Conservation (phyloP, 331 rosid genomes). For the Malus hybrid region DNA sequence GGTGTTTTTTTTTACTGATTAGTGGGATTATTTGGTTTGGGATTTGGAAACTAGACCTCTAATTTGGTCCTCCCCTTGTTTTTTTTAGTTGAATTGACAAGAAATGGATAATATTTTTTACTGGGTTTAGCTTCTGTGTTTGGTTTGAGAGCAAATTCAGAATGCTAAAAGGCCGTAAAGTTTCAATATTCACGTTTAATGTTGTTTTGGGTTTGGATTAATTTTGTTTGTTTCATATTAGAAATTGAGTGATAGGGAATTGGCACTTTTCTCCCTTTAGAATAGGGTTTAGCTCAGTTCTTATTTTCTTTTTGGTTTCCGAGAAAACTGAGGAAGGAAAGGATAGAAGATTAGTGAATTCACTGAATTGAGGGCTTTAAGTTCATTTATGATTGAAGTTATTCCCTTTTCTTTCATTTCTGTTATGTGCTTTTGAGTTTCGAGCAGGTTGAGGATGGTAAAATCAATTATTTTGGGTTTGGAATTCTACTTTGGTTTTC, state of each 20-base stretch:
- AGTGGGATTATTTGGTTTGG: conserved; percentile 7
- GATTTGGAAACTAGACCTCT: conserved; percentile 4
- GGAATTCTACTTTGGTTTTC: background rate
- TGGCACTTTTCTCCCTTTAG: background rate
- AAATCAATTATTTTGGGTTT: background rate
- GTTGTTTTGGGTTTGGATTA: background rate
- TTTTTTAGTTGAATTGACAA: background rate
- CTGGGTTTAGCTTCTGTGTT: background rate
- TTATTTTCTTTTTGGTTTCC: background rate
- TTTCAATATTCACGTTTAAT: background rate
- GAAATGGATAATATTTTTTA: background rate
- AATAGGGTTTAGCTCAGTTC: background rate
- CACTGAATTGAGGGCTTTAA: background rate
- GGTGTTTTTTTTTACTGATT: background rate
- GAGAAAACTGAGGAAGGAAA: background rate
- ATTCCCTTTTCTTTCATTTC: background rate
- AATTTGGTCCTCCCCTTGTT: conserved; percentile 4
- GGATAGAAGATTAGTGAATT: background rate
- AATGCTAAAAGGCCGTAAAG: background rate
- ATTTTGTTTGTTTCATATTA: background rate
- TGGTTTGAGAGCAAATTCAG: conserved; percentile 1
- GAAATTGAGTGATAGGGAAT: background rate
- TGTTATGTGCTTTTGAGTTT: background rate
- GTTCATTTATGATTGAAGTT: background rate
- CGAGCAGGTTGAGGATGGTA: background rate